A percentile compares a stretch with the other conserved stretches of the same genome.
phyloP scores from a whole-genome alignment of 1,284 basidiomycete genomes.

The Acaromyces ingoldii region DNA sequence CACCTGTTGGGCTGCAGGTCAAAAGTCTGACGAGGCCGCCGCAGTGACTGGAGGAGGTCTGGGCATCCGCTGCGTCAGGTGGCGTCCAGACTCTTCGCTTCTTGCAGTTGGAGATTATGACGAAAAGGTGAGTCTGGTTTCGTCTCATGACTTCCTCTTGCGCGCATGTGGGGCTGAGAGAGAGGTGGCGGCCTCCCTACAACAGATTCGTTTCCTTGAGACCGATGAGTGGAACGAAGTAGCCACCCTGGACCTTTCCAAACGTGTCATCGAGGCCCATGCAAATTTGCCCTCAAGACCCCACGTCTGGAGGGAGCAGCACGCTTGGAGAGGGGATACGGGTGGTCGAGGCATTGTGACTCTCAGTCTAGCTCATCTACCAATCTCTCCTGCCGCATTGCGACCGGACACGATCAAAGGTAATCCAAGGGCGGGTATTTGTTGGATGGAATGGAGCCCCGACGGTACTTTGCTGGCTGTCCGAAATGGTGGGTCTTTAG shows the following conservation, averaged over 20 bases:
- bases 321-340: neutral
- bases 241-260: neutral
- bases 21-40: no score
- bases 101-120: slow-evolving; percentile 2
- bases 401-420: neutral
- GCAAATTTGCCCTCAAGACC: no score
- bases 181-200: neutral
- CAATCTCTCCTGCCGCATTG: neutral
- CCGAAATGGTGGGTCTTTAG: neutral
- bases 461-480: neutral
- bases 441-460: neutral
- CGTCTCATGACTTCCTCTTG: neutral
- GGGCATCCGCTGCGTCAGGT: neutral
- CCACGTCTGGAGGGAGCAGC: neutral
- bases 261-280: no score
- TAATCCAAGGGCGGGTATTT: neutral
- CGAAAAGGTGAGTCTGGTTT: neutral
- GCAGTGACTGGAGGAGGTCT: neutral
- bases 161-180: no score
- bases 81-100: neutral
- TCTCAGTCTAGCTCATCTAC: neutral
- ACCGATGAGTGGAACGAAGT: neutral
- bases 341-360: slow-evolving; percentile 2
- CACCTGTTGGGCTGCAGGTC: no score
- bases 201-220: no score